phyloP scores from a whole-genome alignment of 2,329 filamentous ascomycete species.

The Chaetothyriales sp. region DNA sequence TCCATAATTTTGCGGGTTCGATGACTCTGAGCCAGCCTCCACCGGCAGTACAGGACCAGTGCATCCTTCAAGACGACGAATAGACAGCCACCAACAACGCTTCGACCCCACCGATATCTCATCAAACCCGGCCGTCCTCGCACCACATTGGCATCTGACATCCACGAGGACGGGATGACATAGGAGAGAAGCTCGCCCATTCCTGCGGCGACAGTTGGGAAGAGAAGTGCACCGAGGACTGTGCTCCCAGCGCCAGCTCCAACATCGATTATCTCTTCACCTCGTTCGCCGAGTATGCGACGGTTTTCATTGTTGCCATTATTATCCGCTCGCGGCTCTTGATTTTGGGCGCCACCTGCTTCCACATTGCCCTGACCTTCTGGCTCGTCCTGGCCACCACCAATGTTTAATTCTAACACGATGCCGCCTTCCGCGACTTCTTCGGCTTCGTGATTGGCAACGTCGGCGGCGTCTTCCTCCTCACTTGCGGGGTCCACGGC shows the following conservation, averaged over 20 bases:
- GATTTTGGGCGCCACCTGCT: slow-evolving; percentile 19
- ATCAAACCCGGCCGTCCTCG: slow-evolving; percentile 50
- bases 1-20: slow-evolving; percentile 34
- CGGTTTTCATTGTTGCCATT: slow-evolving; percentile 18
- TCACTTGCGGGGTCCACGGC: slow-evolving; percentile 19
- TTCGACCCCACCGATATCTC: slow-evolving; percentile 77
- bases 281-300: slow-evolving; percentile 24
- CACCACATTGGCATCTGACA: slow-evolving; percentile 30
- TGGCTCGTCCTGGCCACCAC: slow-evolving; percentile 35
- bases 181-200: slow-evolving; percentile 63
- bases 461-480: slow-evolving; percentile 21
- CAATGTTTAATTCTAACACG: slow-evolving; percentile 38
- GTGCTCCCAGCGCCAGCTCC: slow-evolving; percentile 44
- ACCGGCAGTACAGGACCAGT: slow-evolving; percentile 44
- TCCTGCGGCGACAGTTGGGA: slow-evolving; percentile 66
- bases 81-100: slow-evolving; percentile 72
- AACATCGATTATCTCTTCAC: slow-evolving; percentile 39
- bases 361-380: slow-evolving; percentile 27
- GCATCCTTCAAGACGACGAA: slow-evolving; percentile 73
- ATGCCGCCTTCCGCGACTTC: slow-evolving; percentile 28
- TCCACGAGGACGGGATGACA: slow-evolving; percentile 55
- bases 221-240: slow-evolving; percentile 57
- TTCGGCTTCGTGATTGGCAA: slow-evolving; percentile 21
- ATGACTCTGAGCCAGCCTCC: slow-evolving; percentile 35
- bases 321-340: slow-evolving; percentile 19